Percentiles rank a stretch among this genome's conserved stretches.
phyloP scores from a whole-genome alignment of 331 rosid genomes.

The Rhamnella rubrinervis region DNA sequence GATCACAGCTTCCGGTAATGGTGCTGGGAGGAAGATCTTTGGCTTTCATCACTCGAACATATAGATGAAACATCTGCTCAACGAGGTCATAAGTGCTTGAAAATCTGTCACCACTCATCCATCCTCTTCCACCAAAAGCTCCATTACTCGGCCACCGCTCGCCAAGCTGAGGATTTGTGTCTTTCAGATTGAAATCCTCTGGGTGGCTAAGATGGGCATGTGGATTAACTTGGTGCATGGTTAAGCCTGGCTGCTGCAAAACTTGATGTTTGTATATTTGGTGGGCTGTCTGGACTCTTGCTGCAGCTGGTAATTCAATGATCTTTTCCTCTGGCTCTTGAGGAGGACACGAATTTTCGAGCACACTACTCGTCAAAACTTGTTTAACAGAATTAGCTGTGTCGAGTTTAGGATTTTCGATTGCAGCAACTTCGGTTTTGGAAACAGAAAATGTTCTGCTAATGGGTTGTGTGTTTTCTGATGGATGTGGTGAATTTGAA shows the following conservation, averaged over 20 bases:
- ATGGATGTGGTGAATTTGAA: constrained; percentile 27
- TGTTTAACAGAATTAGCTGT: constrained; percentile 22
- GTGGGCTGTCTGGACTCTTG: constrained; percentile 20
- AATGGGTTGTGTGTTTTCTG: constrained; percentile 20
- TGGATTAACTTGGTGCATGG: constrained; percentile 37
- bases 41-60: constrained; percentile 67
- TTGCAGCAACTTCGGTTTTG: constrained; percentile 4
- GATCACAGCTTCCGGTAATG: constrained; percentile 69
- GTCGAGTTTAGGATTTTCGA: constrained; percentile 22
- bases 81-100: constrained; percentile 71
- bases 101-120: constrained; percentile 70
- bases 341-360: constrained; percentile 16
- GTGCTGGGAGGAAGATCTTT: constrained; percentile 53
- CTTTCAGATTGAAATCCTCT: constrained; percentile 52
- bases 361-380: constrained; percentile 11
- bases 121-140: constrained; percentile 52
- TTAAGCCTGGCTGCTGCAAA: constrained; percentile 40
- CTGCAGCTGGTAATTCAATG: constrained; percentile 18
- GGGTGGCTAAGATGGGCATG: constrained; percentile 37
- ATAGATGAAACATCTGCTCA: constrained; percentile 72
- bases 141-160: constrained; percentile 65
- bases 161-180: constrained; percentile 71
- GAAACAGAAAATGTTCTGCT: constrained; percentile 26
- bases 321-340: constrained; percentile 28
- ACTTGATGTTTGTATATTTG: constrained; percentile 47